These are phyloP conservation scores for Mesotaenium endlicherianum DNA, from an alignment of 139 green algal species.

Conservation along the genomic window DNA sequence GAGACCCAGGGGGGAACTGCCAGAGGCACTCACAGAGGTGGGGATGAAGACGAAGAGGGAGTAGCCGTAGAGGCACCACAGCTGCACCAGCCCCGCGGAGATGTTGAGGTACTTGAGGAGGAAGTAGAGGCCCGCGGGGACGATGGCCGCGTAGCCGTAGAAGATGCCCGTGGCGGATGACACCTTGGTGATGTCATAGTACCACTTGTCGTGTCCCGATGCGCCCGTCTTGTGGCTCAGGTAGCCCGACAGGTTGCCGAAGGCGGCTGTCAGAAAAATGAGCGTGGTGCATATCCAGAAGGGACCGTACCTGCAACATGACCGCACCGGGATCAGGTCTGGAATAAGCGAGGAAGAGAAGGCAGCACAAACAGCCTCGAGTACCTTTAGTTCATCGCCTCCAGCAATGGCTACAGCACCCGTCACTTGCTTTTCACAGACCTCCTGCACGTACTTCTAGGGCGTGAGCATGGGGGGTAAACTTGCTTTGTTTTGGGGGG, in stretches of 20 bases:
- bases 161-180: conserved; percentile 42
- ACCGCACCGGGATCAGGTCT: too few species aligned
- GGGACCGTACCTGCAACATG: conserved; percentile 52
- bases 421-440: too few species aligned
- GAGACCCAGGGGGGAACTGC: too few species aligned
- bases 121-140: conserved; percentile 52
- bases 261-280: conserved; percentile 50
- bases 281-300: conserved; percentile 64
- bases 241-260: conserved; percentile 53
- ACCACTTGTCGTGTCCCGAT: conserved; percentile 32
- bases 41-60: conserved; percentile 58
- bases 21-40: conserved; percentile 35
- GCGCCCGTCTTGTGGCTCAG: conserved; percentile 20
- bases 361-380: too few species aligned
- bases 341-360: too few species aligned
- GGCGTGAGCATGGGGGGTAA: too few species aligned
- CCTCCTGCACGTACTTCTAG: too few species aligned
- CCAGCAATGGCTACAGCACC: too few species aligned
- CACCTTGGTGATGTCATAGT: conserved; percentile 58
- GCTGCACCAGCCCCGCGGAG: conserved; percentile 18
- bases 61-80: conserved; percentile 61
- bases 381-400: too few species aligned
- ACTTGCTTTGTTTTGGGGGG: too few species aligned
- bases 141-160: conserved; percentile 56
- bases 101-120: conserved; percentile 42